These are phyloP conservation scores for Amanita polypyramis DNA, from an alignment of 768 basidiomycete species.

Conservation along the genomic window DNA sequence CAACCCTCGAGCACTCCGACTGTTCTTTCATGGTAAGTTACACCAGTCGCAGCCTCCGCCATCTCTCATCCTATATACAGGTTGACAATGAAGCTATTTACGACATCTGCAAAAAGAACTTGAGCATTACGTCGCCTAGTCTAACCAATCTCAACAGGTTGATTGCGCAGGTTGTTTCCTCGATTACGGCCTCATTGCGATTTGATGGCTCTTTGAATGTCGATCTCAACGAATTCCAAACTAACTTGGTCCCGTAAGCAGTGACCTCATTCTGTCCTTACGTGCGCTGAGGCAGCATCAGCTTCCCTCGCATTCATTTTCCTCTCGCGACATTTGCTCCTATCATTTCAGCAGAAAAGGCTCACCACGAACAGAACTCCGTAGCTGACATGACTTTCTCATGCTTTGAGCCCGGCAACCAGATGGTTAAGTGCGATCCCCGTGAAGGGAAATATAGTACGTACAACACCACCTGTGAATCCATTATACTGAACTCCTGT, in stretches of 20 bases:
- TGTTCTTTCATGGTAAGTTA: conserved; percentile 92
- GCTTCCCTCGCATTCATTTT: conserved; percentile 98
- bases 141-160: conserved; percentile 92
- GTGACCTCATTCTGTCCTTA: neutral
- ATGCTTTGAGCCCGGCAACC: conserved; percentile 94
- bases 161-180: conserved; percentile 98
- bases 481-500: conserved; percentile 10
- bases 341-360: conserved; percentile 91
- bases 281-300: conserved; percentile 19
- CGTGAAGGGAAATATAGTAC: conserved; percentile 96
- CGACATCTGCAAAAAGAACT: conserved; percentile 97
- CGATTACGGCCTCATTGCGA: conserved; percentile 91
- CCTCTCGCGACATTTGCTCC: conserved; percentile 95
- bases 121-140: conserved; percentile 76
- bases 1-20: conserved; percentile 99
- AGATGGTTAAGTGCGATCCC: conserved; percentile 94
- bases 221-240: conserved; percentile 97
- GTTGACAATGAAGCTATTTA: conserved; percentile 99
- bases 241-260: conserved; percentile 91
- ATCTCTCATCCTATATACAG: conserved; percentile 22
- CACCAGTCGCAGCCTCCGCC: neutral
- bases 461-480: conserved; percentile 18
- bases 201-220: conserved; percentile 98
- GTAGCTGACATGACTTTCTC: conserved; percentile 98
- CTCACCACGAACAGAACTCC: conserved; percentile 92